Evolutionary conservation across 331 rosid species (phyloP).

Genomic region (Pyrus hybrid): DNA sequence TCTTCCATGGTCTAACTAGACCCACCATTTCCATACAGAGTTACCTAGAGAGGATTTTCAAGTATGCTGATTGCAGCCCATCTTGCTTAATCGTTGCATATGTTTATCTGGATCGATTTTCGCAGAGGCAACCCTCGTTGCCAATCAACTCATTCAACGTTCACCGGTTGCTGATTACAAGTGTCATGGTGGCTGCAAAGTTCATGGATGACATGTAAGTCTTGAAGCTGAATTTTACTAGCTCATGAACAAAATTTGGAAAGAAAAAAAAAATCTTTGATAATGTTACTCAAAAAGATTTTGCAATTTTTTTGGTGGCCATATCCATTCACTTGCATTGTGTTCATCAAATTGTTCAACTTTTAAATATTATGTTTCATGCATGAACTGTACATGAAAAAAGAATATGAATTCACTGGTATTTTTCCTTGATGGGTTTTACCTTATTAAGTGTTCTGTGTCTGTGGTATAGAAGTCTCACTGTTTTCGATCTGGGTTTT

Average conservation of each 20-base stretch:
- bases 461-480: background rate
- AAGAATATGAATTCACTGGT: background rate
- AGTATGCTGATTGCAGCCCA: slow-evolving; percentile 77
- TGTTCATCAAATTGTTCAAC: background rate
- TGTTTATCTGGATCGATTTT: slow-evolving; percentile 71
- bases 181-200: slow-evolving; percentile 78
- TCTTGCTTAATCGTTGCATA: slow-evolving; percentile 74
- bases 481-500: background rate
- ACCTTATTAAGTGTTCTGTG: background rate
- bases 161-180: slow-evolving; percentile 68
- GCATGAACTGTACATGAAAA: background rate
- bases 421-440: background rate
- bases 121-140: slow-evolving; percentile 57
- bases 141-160: slow-evolving; percentile 69
- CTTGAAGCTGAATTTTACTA: background rate
- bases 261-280: background rate
- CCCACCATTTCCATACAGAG: slow-evolving; percentile 62
- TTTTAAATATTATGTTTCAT: background rate
- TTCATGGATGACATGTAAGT: slow-evolving; percentile 92
- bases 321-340: background rate
- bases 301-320: background rate
- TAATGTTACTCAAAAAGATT: background rate
- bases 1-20: slow-evolving; percentile 64
- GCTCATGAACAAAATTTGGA: background rate
- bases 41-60: slow-evolving; percentile 72